Evolutionary conservation across 495 filamentous ascomycete genomes (phyloP).

Genomic region (Penicillium angulare): DNA sequence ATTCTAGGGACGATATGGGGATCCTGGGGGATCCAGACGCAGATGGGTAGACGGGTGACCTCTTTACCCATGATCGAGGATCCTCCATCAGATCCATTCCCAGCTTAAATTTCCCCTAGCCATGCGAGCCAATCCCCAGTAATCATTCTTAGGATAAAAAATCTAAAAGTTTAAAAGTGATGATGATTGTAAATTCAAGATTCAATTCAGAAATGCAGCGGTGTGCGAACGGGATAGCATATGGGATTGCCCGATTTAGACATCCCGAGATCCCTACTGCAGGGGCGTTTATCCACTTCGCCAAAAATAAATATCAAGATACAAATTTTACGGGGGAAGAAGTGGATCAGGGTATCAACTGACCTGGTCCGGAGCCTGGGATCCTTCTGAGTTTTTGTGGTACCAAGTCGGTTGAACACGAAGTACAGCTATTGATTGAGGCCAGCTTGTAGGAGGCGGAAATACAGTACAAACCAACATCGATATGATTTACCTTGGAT

Average conservation of each 20-base stretch:
- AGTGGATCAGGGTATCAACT: too few relatives aligned
- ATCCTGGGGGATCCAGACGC: background rate
- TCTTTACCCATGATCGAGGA: too few relatives aligned
- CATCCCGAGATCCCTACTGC: slow-evolving; percentile 9
- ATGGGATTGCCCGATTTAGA: slow-evolving; percentile 18
- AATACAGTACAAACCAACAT: too few relatives aligned
- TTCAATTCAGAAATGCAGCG: background rate
- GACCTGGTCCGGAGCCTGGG: slow-evolving; percentile 1
- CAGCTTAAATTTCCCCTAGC: too few relatives aligned
- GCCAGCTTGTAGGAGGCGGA: too few relatives aligned
- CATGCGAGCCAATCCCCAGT: background rate
- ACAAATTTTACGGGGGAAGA: too few relatives aligned
- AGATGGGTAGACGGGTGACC: too few relatives aligned
- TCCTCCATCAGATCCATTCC: too few relatives aligned
- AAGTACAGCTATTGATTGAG: too few relatives aligned
- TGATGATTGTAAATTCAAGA: background rate
- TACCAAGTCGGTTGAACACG: background rate
- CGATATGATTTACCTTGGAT: too few relatives aligned
- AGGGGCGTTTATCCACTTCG: background rate
- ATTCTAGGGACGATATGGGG: too few relatives aligned
- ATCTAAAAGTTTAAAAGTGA: background rate
- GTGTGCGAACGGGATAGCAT: background rate
- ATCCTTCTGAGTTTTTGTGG: slow-evolving; percentile 7
- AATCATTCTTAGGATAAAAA: too few relatives aligned
- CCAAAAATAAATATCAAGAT: slow-evolving; percentile 1